Percentiles rank a stretch among this genome's conserved stretches.
phyloP scores from a whole-genome alignment of 768 basidiomycete species.

The Pisolithus marmoratus region DNA sequence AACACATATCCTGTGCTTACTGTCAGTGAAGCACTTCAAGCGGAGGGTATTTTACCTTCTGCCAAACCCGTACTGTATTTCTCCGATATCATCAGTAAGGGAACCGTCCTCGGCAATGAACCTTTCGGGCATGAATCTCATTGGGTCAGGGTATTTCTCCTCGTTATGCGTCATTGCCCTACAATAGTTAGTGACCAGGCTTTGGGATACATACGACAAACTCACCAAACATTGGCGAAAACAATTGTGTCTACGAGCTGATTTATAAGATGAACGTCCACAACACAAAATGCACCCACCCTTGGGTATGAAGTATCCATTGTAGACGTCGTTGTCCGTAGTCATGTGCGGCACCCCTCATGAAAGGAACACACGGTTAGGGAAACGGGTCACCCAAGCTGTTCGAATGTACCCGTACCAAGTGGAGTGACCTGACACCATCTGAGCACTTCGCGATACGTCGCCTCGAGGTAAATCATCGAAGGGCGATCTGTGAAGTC shows the following conservation, averaged over 20 bases:
- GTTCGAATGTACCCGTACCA: slow-evolving; percentile 5
- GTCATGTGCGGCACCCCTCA: slow-evolving; percentile 25
- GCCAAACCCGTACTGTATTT: slow-evolving; percentile 20
- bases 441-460: slow-evolving; percentile 16
- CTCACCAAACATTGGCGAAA: slow-evolving; percentile 13
- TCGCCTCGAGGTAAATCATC: slow-evolving; percentile 23
- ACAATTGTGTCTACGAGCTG: slow-evolving; percentile 6
- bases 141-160: slow-evolving; percentile 16
- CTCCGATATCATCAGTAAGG: slow-evolving; percentile 14
- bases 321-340: slow-evolving; percentile 25
- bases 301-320: slow-evolving; percentile 28
- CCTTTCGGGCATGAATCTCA: slow-evolving; percentile 17
- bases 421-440: slow-evolving; percentile 22
- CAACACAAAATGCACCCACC: slow-evolving; percentile 3
- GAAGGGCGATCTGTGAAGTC: slow-evolving; percentile 15
- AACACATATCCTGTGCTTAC: slow-evolving; percentile 17
- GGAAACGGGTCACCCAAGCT: not conserved
- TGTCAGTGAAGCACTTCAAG: not conserved
- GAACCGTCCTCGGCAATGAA: slow-evolving; percentile 12
- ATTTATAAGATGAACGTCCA: not conserved
- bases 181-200: not conserved
- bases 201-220: not conserved
- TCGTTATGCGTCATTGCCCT: slow-evolving; percentile 25
- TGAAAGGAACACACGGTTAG: not conserved
- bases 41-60: slow-evolving; percentile 2